A percentile compares a stretch with the other conserved stretches of the same genome.
These are phyloP conservation scores for Hypsizygus marmoreus DNA, from an alignment of 768 basidiomycete species.

Conservation along the genomic window DNA sequence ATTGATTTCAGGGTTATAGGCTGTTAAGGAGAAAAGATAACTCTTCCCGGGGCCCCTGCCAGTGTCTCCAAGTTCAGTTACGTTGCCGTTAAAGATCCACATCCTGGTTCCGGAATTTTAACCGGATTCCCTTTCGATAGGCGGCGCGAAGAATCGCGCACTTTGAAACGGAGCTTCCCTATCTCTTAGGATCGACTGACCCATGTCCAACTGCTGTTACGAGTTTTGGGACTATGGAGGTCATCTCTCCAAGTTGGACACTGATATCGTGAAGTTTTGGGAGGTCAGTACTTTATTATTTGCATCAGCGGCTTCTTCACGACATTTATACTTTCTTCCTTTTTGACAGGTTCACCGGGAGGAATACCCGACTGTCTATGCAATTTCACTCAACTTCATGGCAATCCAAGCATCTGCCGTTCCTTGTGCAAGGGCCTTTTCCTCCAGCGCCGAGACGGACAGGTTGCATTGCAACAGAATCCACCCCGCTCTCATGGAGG, in stretches of 20 bases:
- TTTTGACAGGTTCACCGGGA: neutral
- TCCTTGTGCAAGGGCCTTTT: conserved; percentile 19
- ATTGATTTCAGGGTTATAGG: conserved; percentile 72
- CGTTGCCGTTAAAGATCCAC: conserved; percentile 70
- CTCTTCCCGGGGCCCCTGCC: conserved; percentile 76
- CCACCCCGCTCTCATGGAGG: conserved; percentile 17
- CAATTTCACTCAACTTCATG: neutral
- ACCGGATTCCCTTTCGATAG: conserved; percentile 80
- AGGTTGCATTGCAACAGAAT: conserved; percentile 11
- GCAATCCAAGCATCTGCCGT: conserved; percentile 9
- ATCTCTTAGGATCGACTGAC: conserved; percentile 84
- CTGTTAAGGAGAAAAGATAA: conserved; percentile 80
- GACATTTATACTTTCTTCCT: neutral
- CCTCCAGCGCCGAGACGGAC: conserved; percentile 18
- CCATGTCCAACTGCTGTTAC: conserved; percentile 86
- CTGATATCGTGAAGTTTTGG: conserved; percentile 4
- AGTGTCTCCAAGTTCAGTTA: conserved; percentile 65
- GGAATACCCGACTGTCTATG: neutral
- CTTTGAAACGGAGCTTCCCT: conserved; percentile 76
- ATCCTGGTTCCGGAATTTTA: conserved; percentile 79
- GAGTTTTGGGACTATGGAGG: conserved; percentile 6
- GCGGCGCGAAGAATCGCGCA: conserved; percentile 59
- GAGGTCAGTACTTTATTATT: conserved; percentile 5
- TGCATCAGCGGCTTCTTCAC: neutral
- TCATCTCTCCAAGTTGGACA: neutral